Conservation (phyloP, 192 early-diverging fungal genomes). For the Coemansia sp. region DNA sequence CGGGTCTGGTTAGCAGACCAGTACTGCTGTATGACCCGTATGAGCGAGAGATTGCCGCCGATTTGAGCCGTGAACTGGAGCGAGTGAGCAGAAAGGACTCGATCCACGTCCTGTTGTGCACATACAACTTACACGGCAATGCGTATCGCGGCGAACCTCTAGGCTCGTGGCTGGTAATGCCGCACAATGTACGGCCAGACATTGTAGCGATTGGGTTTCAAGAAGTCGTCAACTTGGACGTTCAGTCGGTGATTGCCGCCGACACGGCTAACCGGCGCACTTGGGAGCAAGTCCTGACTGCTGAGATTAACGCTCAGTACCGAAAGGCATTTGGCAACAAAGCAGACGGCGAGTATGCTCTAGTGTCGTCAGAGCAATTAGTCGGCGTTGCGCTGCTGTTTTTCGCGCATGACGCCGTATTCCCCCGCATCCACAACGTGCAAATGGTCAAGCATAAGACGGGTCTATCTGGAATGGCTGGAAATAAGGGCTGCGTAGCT, state of each 20-base stretch:
- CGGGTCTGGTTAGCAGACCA: constrained; percentile 36
- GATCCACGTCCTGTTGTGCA: constrained; percentile 77
- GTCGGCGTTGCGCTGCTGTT: constrained; percentile 90
- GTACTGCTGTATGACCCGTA: constrained; percentile 47
- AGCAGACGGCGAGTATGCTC: constrained; percentile 64
- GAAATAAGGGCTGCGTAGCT: constrained; percentile 97
- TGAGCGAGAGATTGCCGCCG: constrained; percentile 25
- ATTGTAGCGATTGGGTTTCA: constrained; percentile 90
- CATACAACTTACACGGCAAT: constrained; percentile 92
- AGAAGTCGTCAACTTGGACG: constrained; percentile 93
- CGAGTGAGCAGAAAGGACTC: constrained; percentile 38
- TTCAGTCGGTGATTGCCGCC: constrained; percentile 66
- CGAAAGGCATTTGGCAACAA: constrained; percentile 18
- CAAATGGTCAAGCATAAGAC: constrained; percentile 90
- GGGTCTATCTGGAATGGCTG: constrained; percentile 92
- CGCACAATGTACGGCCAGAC: constrained; percentile 63
- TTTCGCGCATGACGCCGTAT: constrained; percentile 73
- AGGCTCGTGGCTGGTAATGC: constrained; percentile 52
- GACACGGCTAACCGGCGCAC: constrained; percentile 62
- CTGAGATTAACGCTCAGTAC: constrained; percentile 41
- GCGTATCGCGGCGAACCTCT: constrained; percentile 62
- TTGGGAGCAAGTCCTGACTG: constrained; percentile 43
- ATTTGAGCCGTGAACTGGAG: constrained; percentile 31
- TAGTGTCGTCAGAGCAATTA: constrained; percentile 83
- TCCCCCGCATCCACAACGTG: constrained; percentile 75